These are phyloP conservation scores for Physcia stellaris DNA, from an alignment of 495 filamentous ascomycete species.

Conservation along the genomic window DNA sequence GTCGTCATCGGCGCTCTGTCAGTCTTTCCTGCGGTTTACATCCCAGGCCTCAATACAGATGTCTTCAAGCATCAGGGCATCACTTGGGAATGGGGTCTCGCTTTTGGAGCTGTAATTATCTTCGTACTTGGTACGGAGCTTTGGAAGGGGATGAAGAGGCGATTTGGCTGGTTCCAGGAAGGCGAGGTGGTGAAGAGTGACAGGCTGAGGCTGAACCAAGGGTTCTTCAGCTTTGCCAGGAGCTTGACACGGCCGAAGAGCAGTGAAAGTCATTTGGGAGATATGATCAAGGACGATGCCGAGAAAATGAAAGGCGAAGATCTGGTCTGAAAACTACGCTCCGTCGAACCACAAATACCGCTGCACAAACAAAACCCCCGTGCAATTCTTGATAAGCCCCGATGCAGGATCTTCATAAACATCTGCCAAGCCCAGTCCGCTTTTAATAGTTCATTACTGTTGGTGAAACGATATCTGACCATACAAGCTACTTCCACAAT, in stretches of 20 bases:
- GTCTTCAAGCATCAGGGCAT: constrained; percentile 70
- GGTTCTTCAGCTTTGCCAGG: constrained; percentile 1
- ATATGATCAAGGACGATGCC: too few relatives aligned
- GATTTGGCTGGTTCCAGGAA: not conserved
- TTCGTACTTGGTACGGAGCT: constrained; percentile 49
- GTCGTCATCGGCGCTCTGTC: constrained; percentile 51
- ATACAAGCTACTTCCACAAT: too few relatives aligned
- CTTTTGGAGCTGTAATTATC: constrained; percentile 42
- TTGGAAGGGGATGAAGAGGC: constrained; percentile 54
- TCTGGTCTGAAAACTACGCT: too few relatives aligned
- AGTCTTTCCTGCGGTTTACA: constrained; percentile 62
- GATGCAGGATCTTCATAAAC: too few relatives aligned
- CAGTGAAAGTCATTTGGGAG: constrained; percentile 1
- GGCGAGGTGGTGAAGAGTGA: constrained; percentile 1
- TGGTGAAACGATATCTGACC: too few relatives aligned
- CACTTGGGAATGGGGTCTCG: constrained; percentile 59
- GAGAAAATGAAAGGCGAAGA: too few relatives aligned
- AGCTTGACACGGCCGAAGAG: not conserved
- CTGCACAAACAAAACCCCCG: too few relatives aligned
- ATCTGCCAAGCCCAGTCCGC: too few relatives aligned
- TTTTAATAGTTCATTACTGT: too few relatives aligned
- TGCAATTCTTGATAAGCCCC: too few relatives aligned
- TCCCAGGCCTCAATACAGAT: constrained; percentile 49
- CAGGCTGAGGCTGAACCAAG: constrained; percentile 2
- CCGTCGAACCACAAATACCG: too few relatives aligned